Base-by-base conservation (phyloP, 1,284 basidiomycete genomes). In the Mrakiaceae sp. region DNA sequence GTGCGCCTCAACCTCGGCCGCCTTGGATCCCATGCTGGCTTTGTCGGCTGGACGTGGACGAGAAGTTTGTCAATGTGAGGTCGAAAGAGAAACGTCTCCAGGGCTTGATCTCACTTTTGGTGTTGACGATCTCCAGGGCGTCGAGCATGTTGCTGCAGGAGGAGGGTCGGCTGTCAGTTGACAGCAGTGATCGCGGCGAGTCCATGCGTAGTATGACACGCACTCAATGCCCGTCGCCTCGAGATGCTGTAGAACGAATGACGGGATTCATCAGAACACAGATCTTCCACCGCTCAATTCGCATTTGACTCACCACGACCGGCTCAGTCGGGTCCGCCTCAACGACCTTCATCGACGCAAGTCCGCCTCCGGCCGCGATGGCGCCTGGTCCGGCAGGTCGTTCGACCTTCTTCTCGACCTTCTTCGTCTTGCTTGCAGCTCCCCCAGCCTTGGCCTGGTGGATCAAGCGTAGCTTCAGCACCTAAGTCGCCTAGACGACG, bases 301-400 rank as follows among this genome's bases (percentile, higher is more conserved):
- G n/a, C 39, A 43, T 5, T 50, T n/a, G 39, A 55, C 54, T 49
- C 48, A 60, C 59, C 51, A 27, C 42, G 40, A 62, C 60, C 10
- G 62, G 55, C 49, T 63, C 62, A 11, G 39, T 47, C 9, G 47
- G 11, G 10, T 47, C 50, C 10, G 47, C 57, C 62, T 64, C 49
- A 8, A 64, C 48, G 8, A 50, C 42, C 27, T n/a, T 16, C n/a
- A 56, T 50, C 12, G 52, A n/a, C 5, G 52, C 61, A 7, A 64
- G 50, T n/a, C 64, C 64, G 10, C 64, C 64, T 6, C 59, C 64
- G 53, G 64, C 64, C 44, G 63, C 63, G 46, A 64, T 47, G 48
- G 63, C 63, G n/a, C 63, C 63, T 12, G 64, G 64, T 16, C 53
- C 64, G 3, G 59, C 64, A 14, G 59, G 61, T 44, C 48, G 46